Base-by-base conservation (phyloP, 495 filamentous ascomycete species). In the Lasiosphaeria hispida region DNA sequence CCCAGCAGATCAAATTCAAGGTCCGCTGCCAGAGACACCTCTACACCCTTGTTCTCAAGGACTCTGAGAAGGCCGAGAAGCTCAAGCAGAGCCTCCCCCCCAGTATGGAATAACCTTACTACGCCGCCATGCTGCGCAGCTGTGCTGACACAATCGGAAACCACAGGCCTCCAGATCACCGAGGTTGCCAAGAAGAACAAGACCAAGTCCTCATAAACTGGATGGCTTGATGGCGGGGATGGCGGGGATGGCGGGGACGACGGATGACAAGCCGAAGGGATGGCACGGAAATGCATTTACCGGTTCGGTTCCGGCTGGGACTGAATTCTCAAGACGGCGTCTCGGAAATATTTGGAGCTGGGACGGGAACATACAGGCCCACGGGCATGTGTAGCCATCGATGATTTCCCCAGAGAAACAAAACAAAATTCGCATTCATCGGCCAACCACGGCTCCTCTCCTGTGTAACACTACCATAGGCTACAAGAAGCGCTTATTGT, bases 31-130 rank as follows among this genome's bases (percentile, higher is more conserved):
- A 88, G 69, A 83, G 88, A 67, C 87, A 91, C 82, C 80, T 97
- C 66, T 99, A 99, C 87, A 96, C 95, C 65, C 87, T 97, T 61
- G 88, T 94, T 72, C 87, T 99, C 69, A 96, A 96, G 84, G 90
- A 98, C 30, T 83, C 86, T 69, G 94, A 97, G 68, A 97, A 97
- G 89, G 94, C 93, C 74, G 94, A 97, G 82, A 99, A 99, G 89
- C 87, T 99, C 63, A 97, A 97, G 90, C 93, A 97, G 86, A 90
- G 85, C 77, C 82, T 99, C 57, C 95, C 94, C 61, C 95, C 94
- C 69, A 84, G 94, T 97, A 88, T 69, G 88, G 55, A n/a, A 33
- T 9, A 48, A 80, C 38, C 45, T 56, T 18, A 33, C 33, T 35
- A 3, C 13, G 36, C 37, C 7, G 7, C n/a, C 30, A 13, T 13